Evolutionary conservation across 306 rosid species (phyloP).

Genomic region (Prunus fruticosa): DNA sequence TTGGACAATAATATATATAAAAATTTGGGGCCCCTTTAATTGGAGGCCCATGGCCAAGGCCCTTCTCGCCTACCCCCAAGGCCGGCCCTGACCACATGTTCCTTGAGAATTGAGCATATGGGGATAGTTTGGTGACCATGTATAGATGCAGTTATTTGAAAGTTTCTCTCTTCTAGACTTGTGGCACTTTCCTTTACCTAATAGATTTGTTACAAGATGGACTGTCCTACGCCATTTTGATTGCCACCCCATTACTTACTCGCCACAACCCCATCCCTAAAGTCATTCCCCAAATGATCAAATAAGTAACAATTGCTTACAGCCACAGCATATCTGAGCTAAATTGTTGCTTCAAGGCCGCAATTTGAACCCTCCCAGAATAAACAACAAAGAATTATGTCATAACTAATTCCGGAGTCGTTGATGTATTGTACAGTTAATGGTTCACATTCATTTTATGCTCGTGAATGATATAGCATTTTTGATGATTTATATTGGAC

Average conservation of each 20-base stretch:
- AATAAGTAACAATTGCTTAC: constrained; percentile 4
- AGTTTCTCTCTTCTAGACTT: not conserved
- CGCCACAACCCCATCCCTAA: not conserved
- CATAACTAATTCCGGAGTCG: too few relatives aligned
- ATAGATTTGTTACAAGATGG: constrained; percentile 17
- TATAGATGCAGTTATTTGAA: not conserved
- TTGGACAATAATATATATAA: too few relatives aligned
- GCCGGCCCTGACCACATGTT: too few relatives aligned
- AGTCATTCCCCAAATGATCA: constrained; percentile 12
- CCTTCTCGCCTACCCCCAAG: too few relatives aligned
- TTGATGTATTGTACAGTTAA: too few relatives aligned
- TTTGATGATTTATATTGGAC: too few relatives aligned
- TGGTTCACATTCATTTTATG: too few relatives aligned
- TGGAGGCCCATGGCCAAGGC: too few relatives aligned
- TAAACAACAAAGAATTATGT: not conserved
- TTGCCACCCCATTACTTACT: not conserved
- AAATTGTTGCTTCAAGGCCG: constrained; percentile 17
- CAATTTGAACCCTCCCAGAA: not conserved
- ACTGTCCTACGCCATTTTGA: constrained; percentile 9
- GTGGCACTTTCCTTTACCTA: constrained; percentile 22
- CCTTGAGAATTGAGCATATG: constrained; percentile 8
- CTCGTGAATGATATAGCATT: too few relatives aligned
- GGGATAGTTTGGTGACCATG: not conserved
- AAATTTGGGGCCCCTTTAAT: too few relatives aligned
- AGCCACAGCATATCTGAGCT: not conserved